These are phyloP conservation scores for Cyanidiococcus yangmingshanensis DNA, from an alignment of 23 red algal genomes.

Conservation along the genomic window DNA sequence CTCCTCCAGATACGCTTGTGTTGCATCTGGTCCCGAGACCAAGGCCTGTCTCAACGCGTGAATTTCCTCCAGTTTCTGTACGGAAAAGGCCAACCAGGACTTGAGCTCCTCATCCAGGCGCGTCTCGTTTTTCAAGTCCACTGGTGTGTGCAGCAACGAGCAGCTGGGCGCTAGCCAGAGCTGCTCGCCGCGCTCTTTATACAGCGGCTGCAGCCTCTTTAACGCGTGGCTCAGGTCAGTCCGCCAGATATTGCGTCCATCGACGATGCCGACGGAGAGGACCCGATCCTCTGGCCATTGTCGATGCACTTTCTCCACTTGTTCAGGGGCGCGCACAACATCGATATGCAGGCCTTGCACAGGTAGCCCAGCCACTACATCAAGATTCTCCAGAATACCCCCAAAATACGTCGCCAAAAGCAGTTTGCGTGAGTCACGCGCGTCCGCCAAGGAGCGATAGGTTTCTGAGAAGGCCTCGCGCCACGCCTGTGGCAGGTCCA, in stretches of 20 bases:
- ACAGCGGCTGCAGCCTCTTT: neutral
- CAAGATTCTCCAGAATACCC: conserved; percentile 27
- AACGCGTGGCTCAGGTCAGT: conserved; percentile 22
- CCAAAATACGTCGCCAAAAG: conserved; percentile 75
- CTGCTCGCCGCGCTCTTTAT: neutral
- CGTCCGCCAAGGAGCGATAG: neutral
- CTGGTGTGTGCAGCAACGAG: conserved; percentile 63
- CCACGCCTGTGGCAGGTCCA: conserved; percentile 26
- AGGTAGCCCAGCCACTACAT: neutral
- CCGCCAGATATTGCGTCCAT: conserved; percentile 73
- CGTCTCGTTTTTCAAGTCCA: conserved; percentile 42
- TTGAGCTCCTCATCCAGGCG: conserved; percentile 30
- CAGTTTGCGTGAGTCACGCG: neutral
- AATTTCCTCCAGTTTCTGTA: conserved; percentile 62
- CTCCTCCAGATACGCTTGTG: neutral
- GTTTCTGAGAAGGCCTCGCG: conserved; percentile 29
- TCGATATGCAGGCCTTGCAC: conserved; percentile 20
- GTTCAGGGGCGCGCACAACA: conserved; percentile 6
- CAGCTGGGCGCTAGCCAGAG: conserved; percentile 59
- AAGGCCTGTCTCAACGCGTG: neutral
- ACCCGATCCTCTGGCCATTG: neutral
- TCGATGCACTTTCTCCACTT: neutral
- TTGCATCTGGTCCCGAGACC: neutral
- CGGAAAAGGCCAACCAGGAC: conserved; percentile 44
- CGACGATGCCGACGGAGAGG: conserved; percentile 49